Evolutionary conservation across 768 basidiomycete genomes (phyloP), one percentile per base, ranked within the genome.

Genomic region (Gloeophyllum trabeum): DNA sequence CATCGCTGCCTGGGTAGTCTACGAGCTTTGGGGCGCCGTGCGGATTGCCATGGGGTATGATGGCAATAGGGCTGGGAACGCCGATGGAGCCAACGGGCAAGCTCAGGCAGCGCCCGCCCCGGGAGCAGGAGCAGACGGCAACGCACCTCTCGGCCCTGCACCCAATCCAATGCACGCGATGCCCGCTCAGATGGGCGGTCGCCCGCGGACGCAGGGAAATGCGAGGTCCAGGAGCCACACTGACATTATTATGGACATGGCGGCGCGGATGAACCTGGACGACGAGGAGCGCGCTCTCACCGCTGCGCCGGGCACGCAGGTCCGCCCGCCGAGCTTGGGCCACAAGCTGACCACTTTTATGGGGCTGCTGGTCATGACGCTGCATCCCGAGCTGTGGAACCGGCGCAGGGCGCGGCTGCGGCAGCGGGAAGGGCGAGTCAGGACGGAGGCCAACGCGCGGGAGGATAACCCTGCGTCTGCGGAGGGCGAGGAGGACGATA

Each of bases 341-440:
- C 75, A 70, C 52, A 80, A 75, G 51, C 43, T 61, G 19, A 55
- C 58, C 35, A 70, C 73, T 6, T 84, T 87, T 53, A 47, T 75
- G 23, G 61, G 64, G 23, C 59, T 87, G 24, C 60, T 85, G 32
- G 25, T 77, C 22, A 61, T 73, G 24, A 84, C 82, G 13, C 55
- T 82, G 25, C 77, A 85, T 54, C 84, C 84, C 4, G 83, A 81
- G 28, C 65, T 83, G 30, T 85, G 83, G 75, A 77, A 85, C 52
- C 70, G 75, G 46, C 66, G 84, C 51, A 64, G 82, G 39, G 60
- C 54, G 18, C 70, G 67, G 12, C 67, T 87, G 51, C 63, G 74
- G 49, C 66, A 64, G 45, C 61, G 84, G 40, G 84, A 87, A 61
- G 76, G 80, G 5, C 67, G 70, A 35, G 55, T 87, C 25, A 67